These are phyloP conservation scores for Jackrogersella multiformis DNA, from an alignment of 495 filamentous ascomycete genomes.

Conservation along the genomic window DNA sequence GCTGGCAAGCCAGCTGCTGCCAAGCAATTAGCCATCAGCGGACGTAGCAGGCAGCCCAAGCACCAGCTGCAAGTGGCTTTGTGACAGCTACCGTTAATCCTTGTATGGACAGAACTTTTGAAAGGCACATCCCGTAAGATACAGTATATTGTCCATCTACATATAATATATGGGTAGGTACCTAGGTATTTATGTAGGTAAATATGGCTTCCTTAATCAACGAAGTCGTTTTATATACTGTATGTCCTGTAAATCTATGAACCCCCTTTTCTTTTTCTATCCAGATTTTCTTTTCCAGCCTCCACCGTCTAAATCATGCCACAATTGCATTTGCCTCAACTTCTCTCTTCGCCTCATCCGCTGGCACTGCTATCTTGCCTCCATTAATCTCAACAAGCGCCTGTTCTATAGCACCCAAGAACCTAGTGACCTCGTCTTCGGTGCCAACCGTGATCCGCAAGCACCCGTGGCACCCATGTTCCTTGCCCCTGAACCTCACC, in stretches of 20 bases:
- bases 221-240: too few species aligned
- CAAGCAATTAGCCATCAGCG: too few species aligned
- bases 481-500: slow-evolving; percentile 91
- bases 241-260: background rate
- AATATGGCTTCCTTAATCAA: too few species aligned
- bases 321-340: slow-evolving; percentile 47
- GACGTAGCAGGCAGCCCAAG: too few species aligned
- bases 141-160: too few species aligned
- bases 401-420: slow-evolving; percentile 72
- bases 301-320: slow-evolving; percentile 31
- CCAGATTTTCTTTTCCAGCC: background rate
- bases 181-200: too few species aligned
- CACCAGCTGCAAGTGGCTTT: too few species aligned
- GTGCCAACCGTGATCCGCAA: slow-evolving; percentile 93
- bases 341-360: slow-evolving; percentile 49
- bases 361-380: slow-evolving; percentile 21
- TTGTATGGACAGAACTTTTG: too few species aligned
- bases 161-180: too few species aligned
- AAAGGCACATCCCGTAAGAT: too few species aligned
- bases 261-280: background rate
- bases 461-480: slow-evolving; percentile 87
- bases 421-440: slow-evolving; percentile 79
- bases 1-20: too few species aligned
- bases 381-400: slow-evolving; percentile 67
- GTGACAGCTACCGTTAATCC: too few species aligned